These are phyloP conservation scores for Podospora appendiculata DNA, from an alignment of 495 filamentous ascomycete species.

Conservation along the genomic window DNA sequence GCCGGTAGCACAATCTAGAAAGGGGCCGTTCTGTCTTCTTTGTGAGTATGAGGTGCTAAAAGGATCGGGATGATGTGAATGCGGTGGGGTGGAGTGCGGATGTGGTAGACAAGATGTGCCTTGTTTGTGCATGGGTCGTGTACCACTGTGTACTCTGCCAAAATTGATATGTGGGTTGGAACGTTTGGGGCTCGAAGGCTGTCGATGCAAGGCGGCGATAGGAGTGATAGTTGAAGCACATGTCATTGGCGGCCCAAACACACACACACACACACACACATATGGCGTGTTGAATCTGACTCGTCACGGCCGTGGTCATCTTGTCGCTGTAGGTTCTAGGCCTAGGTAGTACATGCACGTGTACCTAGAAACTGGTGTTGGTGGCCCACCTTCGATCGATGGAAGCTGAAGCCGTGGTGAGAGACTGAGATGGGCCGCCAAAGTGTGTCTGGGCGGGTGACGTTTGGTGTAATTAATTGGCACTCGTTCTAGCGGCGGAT, in stretches of 20 bases:
- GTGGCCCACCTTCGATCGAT: no score
- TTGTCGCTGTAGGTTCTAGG: not conserved
- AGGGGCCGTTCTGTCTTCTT: not conserved
- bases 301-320: no score
- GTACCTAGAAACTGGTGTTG: no score
- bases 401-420: not conserved
- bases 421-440: constrained; percentile 25
- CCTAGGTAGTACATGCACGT: not conserved
- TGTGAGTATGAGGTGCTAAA: not conserved
- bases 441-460: not conserved
- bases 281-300: no score
- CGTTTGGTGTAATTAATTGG: not conserved
- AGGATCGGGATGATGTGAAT: not conserved
- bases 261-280: no score
- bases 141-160: not conserved
- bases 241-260: no score
- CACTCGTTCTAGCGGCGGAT: not conserved
- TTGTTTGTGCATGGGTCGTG: not conserved
- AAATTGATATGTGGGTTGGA: not conserved
- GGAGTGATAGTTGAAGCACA: no score
- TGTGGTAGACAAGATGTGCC: not conserved
- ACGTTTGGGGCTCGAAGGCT: not conserved
- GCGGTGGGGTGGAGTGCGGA: not conserved
- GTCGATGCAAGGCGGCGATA: no score
- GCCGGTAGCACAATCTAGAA: not conserved